Conservation (phyloP, 805 yeast genomes). For the Ogataea sp. region DNA sequence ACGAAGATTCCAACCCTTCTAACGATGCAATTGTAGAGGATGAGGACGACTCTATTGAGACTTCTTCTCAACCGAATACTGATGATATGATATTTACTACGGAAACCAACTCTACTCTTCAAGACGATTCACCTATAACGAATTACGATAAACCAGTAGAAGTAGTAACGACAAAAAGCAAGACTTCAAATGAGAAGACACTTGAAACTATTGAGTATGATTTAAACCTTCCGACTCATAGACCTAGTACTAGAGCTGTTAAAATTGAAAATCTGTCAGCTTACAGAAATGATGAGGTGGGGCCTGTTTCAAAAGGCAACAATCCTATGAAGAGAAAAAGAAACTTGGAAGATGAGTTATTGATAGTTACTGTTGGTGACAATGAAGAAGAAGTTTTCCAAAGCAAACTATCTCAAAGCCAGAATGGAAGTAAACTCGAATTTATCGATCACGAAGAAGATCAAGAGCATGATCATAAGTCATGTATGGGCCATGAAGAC, state of each 20-base stretch:
- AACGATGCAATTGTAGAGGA: background rate
- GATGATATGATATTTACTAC: no score
- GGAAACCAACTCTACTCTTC: no score
- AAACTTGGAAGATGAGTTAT: conserved; percentile 4
- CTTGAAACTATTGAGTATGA: no score
- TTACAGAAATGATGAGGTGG: background rate
- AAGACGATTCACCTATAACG: no score
- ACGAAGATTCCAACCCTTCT: background rate
- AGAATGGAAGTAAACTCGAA: background rate
- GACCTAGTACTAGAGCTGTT: background rate
- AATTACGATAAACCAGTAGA: no score
- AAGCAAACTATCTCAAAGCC: background rate
- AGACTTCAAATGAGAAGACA: no score
- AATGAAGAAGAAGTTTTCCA: conserved; percentile 17
- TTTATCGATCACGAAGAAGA: conserved; percentile 1
- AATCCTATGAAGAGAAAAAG: conserved; percentile 1
- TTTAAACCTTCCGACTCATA: no score
- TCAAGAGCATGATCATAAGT: background rate
- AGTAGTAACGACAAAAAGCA: no score
- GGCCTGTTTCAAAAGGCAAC: no score
- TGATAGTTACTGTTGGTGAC: conserved; percentile 2
- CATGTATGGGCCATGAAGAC: background rate
- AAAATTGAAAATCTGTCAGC: background rate
- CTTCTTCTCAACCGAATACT: background rate
- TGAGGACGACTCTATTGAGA: background rate